Evolutionary conservation across 2,329 filamentous ascomycete genomes (phyloP), one percentile per base, ranked within the genome.

Genomic region (Lasiodiplodia theobromae): DNA sequence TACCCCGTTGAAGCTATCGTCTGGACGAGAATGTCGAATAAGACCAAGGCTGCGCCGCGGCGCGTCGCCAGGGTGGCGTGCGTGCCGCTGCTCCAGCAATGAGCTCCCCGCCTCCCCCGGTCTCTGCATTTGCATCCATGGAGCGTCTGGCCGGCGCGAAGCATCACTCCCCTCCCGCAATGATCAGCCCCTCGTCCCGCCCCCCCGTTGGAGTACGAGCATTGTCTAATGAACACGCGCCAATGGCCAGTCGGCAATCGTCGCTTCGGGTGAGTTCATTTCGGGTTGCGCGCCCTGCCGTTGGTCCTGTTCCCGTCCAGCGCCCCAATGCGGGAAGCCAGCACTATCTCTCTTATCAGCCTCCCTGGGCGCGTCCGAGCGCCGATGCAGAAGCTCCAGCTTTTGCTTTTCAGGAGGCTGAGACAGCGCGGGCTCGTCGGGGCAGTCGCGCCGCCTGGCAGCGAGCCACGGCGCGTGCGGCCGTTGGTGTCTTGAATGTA

Each of bases 381-480:
- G 57, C 57, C 5, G n/a, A 21, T 38, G 54, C 54, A 37, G 54
- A 40, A 57, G 54, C 54, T 57, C 18, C 54, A 57, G n/a, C 52
- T 34, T 64, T 64, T 64, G 25, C 44, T 52, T 64, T 64, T 64
- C 60, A 64, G 60, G 60, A 64, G 60, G 60, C 47, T 64, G 60
- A 52, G 44, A 64, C 44, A 52, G 7, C 25, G 40, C 44, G 37
- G 23, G 11, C 31, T 38, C 54, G 54, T 11, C 21, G n/a, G 34
- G 23, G 37, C 34, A 37, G 25, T 10, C 28, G 23, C 12, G 10
- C 2, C n/a, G 8, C 11, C 21, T 47, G 56, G 8, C 31, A 34
- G 31, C 6, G 38, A 28, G 56, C 56, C 56, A 57, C 54, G 16
- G 31, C 54, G 34, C 53, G 31, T n/a, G 38, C 58, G 37, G 28